Base-by-base conservation (phyloP, 352 stramenopile species). In the Globisporangium perplexum region DNA sequence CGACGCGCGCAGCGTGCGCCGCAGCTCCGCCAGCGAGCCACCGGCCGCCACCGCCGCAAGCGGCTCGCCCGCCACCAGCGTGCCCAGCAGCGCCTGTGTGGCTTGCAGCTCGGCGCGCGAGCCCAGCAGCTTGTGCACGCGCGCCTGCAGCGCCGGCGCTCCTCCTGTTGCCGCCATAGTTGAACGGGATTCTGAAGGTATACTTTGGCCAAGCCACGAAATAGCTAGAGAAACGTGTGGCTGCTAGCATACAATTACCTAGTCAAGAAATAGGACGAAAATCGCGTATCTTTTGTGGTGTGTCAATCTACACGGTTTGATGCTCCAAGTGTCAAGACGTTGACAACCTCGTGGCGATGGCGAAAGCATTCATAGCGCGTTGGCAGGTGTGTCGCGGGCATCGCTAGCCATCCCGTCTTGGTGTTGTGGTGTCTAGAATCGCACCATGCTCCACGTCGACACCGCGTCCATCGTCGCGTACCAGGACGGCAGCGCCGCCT, bases 91-190 rank as follows among this genome's bases (percentile, higher is more conserved):
- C 24, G 67, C 66, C 45, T 80, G 81, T 5, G 78, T 80, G 51
- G 78, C 69, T 62, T 87, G 71, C 48, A 87, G 59, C 66, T 89
- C 78, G 1, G 71, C 48, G 30, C 72, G 75, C 23, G 78, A 89
- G 57, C 62, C 55, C 57, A 89, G 60, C 23, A 89, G 72, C 59
- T 85, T 86, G 50, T 80, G 63, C 56, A 89, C 78, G 47, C 75
- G 78, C 33, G 72, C 54, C 47, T 83, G 66, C 39, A 89, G 68
- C 33, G 65, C 39, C 20, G 42, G 41, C 1, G 41, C 11, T 36
- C 8, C 8, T 36, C 4, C 31, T 36, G 31, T 1, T 44, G 45
- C 18, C 22, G 45, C 45, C 45, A 50, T 50, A 1, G 14, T 22
- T 43, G 28, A 31, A 31, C 10, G 7, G 28, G 28, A 8, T 14